Conservation (phyloP, 106 monocot genomes). For the Dendrobium nobile region DNA sequence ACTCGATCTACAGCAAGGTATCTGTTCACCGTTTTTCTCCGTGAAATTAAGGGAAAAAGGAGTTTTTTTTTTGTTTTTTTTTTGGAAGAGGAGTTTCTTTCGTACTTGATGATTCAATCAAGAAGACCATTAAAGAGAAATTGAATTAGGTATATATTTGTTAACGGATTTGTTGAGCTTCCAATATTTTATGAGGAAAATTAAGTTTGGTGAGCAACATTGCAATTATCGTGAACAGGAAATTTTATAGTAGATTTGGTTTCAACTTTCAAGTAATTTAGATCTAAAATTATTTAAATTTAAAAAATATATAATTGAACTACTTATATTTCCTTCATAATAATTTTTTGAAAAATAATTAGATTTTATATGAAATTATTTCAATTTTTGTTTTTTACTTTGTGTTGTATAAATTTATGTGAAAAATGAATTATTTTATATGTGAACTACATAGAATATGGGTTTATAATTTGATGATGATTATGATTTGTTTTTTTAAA, state of each 20-base stretch:
- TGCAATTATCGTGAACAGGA: neutral
- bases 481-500: no score
- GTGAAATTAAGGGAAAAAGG: neutral
- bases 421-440: no score
- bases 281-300: neutral
- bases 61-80: neutral
- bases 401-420: no score
- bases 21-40: neutral
- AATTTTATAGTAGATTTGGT: neutral
- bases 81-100: neutral
- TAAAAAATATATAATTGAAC: neutral
- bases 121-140: neutral
- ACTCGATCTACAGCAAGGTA: neutral
- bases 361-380: no score
- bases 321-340: no score
- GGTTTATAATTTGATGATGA: no score
- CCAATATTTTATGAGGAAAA: neutral
- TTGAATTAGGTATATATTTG: neutral
- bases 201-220: neutral
- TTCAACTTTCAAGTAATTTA: neutral
- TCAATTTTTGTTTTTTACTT: no score
- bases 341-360: no score
- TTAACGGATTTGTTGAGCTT: neutral
- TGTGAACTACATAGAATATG: no score
- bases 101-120: neutral